Evolutionary conservation across 2,329 filamentous ascomycete species (phyloP).

Genomic region (Arachnopeziza araneosa): DNA sequence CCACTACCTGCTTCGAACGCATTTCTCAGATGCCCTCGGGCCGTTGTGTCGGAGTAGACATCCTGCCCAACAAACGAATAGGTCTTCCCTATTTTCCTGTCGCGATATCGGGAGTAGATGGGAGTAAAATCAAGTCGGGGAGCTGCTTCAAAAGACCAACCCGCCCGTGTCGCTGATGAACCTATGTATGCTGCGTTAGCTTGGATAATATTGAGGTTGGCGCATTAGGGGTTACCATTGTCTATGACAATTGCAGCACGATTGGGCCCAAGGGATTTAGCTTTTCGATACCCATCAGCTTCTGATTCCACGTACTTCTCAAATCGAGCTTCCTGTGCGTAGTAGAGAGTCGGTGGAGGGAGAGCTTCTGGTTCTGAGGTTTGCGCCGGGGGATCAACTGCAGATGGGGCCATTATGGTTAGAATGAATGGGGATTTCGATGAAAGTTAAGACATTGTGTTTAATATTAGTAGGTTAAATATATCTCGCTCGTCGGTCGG

Average conservation of each 20-base stretch:
- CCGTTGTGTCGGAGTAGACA: slow-evolving; percentile 90
- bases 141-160: slow-evolving; percentile 88
- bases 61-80: slow-evolving; percentile 90
- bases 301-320: slow-evolving; percentile 49
- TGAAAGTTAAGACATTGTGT: slow-evolving; percentile 40
- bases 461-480: slow-evolving; percentile 40
- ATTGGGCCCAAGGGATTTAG: slow-evolving; percentile 48
- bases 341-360: slow-evolving; percentile 51
- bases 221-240: slow-evolving; percentile 62
- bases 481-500: not conserved
- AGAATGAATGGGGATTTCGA: not conserved
- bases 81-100: slow-evolving; percentile 86
- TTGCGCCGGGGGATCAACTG: slow-evolving; percentile 24
- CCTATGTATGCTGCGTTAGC: slow-evolving; percentile 45
- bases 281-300: slow-evolving; percentile 60
- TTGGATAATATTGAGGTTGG: slow-evolving; percentile 8
- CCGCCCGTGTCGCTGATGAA: slow-evolving; percentile 81
- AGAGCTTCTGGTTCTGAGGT: slow-evolving; percentile 39
- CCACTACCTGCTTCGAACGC: slow-evolving; percentile 88
- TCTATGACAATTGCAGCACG: slow-evolving; percentile 89
- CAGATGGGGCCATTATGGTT: slow-evolving; percentile 30
- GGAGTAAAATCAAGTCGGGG: slow-evolving; percentile 79
- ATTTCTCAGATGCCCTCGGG: slow-evolving; percentile 81
- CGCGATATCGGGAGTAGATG: slow-evolving; percentile 90
- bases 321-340: slow-evolving; percentile 57